Conservation (phyloP, 768 basidiomycete species). For the Sporobolomyces phaffii region DNA sequence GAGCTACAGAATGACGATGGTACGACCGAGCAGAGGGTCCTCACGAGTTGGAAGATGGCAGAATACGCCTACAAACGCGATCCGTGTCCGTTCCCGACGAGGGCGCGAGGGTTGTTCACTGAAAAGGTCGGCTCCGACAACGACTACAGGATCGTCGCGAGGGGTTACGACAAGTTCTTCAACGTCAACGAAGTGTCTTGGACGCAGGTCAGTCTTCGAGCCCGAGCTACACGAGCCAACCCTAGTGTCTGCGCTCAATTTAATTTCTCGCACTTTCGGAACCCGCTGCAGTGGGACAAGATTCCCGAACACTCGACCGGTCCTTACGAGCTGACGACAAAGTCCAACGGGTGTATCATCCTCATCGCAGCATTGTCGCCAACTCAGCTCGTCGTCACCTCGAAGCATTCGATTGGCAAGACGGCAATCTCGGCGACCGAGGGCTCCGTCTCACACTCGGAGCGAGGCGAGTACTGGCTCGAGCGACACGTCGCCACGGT, state of each 20-base stretch:
- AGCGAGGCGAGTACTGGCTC: constrained; percentile 79
- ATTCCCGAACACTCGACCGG: constrained; percentile 47
- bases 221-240: too few relatives aligned
- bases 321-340: constrained; percentile 80
- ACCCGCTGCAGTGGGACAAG: constrained; percentile 43
- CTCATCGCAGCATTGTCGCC: constrained; percentile 77
- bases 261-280: too few relatives aligned
- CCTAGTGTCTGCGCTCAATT: too few relatives aligned
- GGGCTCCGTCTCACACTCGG: constrained; percentile 60
- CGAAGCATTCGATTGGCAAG: constrained; percentile 79
- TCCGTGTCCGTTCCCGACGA: constrained; percentile 85
- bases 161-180: constrained; percentile 99
- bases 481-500: constrained; percentile 58
- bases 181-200: constrained; percentile 94
- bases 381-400: constrained; percentile 70
- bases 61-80: constrained; percentile 89
- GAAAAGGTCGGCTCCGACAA: constrained; percentile 36
- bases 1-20: constrained; percentile 2
- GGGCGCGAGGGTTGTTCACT: constrained; percentile 88
- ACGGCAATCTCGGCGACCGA: constrained; percentile 37
- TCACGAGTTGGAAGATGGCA: constrained; percentile 95
- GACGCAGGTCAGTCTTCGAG: constrained; percentile 77
- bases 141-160: constrained; percentile 59
- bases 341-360: constrained; percentile 95
- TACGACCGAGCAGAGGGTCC: constrained; percentile 1